Base-by-base conservation (phyloP, 129 eudicot species). In the Tagetes patula region DNA sequence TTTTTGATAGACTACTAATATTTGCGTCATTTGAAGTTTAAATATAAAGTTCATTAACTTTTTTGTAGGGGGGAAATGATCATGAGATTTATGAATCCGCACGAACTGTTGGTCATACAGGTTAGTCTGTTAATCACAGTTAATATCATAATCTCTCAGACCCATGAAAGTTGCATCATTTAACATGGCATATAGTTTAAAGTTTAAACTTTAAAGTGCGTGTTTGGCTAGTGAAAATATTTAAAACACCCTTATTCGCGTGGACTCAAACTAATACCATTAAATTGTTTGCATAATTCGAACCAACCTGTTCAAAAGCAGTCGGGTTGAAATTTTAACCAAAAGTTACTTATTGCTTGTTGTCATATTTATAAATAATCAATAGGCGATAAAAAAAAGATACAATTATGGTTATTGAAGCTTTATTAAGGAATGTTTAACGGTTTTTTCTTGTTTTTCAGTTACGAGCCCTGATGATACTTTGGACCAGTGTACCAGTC, bases 381-480 rank as follows among this genome's bases (percentile, higher is more conserved):
- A 20, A 8, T 14, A 38, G 52, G 5, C 46, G 30, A 38, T 62
- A 42, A 42, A 39, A 4, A 39, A 39, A 71, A 27, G 41, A 55
- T 10, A 2, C 66, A 33, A 55, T 71, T 69, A 14, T 48, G 10
- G 42, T 30, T 27, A 5, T 41, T 12, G 47, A 39, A 70, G 27
- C 5, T n/a, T n/a, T 49, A 36, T 36, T 6, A 20, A 52, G 53
- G 12, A 8, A 71, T 31, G 54, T 30, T 60, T 45, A 27, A 33
- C 34, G 30, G 49, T 46, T 11, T 32, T 43, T 69, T 34, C 8
- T 72, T 70, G 33, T 1, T 42, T 80, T 31, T 53, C 91, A 94
- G 99, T 94, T 77, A 86, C 91, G 10, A 94, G 96, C 89, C 99
- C 97, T 3, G 93, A 88, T n/a, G 99, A 94, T 81, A 94, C 96